Evolutionary conservation across 352 stramenopile genomes (phyloP), one percentile per base, ranked within the genome.

Genomic region (Salisapilia sapeloensis): DNA sequence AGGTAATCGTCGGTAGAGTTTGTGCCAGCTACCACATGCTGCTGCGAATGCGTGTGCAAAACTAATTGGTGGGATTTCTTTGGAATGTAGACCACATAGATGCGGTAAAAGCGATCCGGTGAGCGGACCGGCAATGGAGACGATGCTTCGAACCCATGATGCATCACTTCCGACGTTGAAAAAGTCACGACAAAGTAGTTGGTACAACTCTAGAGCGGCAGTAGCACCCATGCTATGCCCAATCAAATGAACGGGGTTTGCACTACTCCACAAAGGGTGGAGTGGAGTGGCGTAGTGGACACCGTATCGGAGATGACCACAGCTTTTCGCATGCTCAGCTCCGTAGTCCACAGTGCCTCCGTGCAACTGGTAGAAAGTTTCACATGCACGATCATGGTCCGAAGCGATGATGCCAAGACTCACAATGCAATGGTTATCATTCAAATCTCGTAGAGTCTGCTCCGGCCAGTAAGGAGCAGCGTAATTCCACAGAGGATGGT

Each of bases 141-240:
- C 53, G 45, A 81, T 70, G 39, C 61, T 75, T 4, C 38, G 44
- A 8, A 81, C 48, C 65, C 65, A 81, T 31, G 52, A 50, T 37
- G 66, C 40, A 15, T 50, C 50, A 20, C 44, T 71, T 9, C 61
- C 56, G 12, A 81, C 59, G 25, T 41, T 32, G 25, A 78, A 81
- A 30, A 54, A 62, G 43, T 81, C 62, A 5, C 48, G 28, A 22
- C 56, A 61, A 4, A 81, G 42, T 38, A 78, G 39, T 49, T 84
- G 69, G 33, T 85, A 79, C 21, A 85, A 37, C 35, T 84, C 65
- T 18, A 85, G 48, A 17, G 65, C 65, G 3, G 65, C 79, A 14
- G 63, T 77, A 7, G 48, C 50, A 25, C 69, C 65, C 18, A 75
- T 62, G 36, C 63, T 78, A 41, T 80, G 66, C 12, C 61, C 66